phyloP scores from a whole-genome alignment of 164 flowering plant species.

The Santalum album region DNA sequence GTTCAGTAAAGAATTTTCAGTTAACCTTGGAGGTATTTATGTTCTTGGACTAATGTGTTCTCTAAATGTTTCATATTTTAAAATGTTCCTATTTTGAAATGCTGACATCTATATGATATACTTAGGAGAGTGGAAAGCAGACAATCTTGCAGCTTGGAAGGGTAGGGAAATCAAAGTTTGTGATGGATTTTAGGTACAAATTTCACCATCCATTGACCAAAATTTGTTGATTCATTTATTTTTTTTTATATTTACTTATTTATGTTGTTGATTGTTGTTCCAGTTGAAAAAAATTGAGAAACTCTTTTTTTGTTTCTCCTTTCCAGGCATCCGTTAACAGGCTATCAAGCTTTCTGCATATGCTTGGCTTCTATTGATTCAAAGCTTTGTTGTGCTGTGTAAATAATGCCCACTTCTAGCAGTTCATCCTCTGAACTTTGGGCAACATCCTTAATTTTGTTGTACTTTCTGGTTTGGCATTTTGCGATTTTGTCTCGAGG shows the following conservation, averaged over 20 bases:
- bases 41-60: neutral
- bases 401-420: neutral
- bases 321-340: conserved; percentile 85
- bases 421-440: too few species aligned
- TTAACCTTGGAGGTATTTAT: conserved; percentile 60
- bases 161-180: conserved; percentile 63
- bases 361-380: conserved; percentile 92
- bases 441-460: too few species aligned
- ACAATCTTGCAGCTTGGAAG: conserved; percentile 79
- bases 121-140: conserved; percentile 50
- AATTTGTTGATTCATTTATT: too few species aligned
- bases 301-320: too few species aligned
- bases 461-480: too few species aligned
- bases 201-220: neutral
- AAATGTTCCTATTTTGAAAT: too few species aligned
- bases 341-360: conserved; percentile 87
- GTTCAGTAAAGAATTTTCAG: conserved; percentile 89
- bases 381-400: conserved; percentile 81
- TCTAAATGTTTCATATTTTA: too few species aligned
- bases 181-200: conserved; percentile 83
- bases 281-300: too few species aligned
- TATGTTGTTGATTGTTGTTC: too few species aligned
- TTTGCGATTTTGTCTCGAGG: too few species aligned
- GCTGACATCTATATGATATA: conserved; percentile 1
- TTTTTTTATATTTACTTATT: too few species aligned